Evolutionary conservation across 352 stramenopile genomes (phyloP), one percentile per base, ranked within the genome.

Genomic region (Saprolegnia diclina): DNA sequence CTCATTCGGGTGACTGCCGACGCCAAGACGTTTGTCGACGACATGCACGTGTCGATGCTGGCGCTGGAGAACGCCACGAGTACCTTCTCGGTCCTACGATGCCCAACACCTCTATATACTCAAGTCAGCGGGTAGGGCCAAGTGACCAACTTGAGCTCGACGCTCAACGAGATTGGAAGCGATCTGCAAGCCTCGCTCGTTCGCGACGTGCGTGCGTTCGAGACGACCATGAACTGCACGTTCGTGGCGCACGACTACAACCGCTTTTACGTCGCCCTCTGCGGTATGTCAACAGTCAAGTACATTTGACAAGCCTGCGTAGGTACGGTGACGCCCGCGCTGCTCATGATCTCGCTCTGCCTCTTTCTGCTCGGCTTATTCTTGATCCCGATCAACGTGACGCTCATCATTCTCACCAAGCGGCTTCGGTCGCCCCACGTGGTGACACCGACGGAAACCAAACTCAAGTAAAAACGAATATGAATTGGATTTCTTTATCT

Each of bases 331-430:
- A 85, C 87, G 76, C 80, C 82, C 42, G 70, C 80, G 45, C 76
- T 90, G 56, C 86, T 78, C 11, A 88, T 90, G 80, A 84, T 90
- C 71, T 80, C 82, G 44, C 78, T 90, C 72, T 85, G 86, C 78
- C 63, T 90, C 19, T 88, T 89, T 64, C 75, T 90, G 35, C 74
- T 75, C n/a, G 82, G 78, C 11, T 50, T 89, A 11, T 88, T 88
- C 69, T 72, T 89, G 45, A 79, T 90, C 64, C 78, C 82, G 0
- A 78, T 89, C 59, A 88, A 82, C 63, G 56, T 89, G 14, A 87
- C 79, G 57, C 76, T 90, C 64, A 88, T 90, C 71, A 86, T 90
- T 53, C 40, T 66, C 11, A 42, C 35, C n/a, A 66, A 66, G 44
- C 57, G 57, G 19, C 57, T 66, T 19, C 57, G 57, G 5, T 26